phyloP scores from a whole-genome alignment of 2,329 filamentous ascomycete species.

The Phyllosticta citribraziliensis region DNA sequence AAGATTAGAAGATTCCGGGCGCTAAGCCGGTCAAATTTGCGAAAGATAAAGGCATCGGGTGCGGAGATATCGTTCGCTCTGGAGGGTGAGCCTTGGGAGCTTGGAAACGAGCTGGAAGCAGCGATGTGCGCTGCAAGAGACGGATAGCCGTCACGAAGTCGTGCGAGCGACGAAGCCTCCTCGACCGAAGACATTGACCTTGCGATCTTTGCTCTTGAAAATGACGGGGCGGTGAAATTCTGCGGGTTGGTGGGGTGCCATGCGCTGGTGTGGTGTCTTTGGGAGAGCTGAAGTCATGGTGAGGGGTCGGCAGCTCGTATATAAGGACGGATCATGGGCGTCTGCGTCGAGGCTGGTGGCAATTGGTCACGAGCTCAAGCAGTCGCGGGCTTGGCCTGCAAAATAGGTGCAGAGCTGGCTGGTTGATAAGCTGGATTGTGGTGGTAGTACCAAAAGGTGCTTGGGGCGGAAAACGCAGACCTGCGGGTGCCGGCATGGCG shows the following conservation, averaged over 20 bases:
- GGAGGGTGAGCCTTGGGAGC: background rate
- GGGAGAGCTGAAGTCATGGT: background rate
- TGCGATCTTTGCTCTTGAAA: background rate
- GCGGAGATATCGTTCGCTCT: conserved; percentile 8
- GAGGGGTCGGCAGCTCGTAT: background rate
- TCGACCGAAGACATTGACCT: background rate
- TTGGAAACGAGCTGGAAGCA: background rate
- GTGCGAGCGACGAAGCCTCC: background rate
- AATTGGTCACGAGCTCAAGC: background rate
- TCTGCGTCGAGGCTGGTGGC: background rate
- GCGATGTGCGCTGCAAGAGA: conserved; percentile 16
- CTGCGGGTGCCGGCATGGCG: background rate
- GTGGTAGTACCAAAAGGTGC: background rate
- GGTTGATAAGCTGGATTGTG: background rate
- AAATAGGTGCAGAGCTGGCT: background rate
- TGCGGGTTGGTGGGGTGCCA: background rate
- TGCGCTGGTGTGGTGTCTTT: background rate
- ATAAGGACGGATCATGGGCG: background rate
- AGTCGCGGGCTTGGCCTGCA: background rate
- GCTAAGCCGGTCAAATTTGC: conserved; percentile 14
- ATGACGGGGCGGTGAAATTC: background rate
- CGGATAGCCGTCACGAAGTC: conserved; percentile 12
- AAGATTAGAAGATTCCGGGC: conserved; percentile 14
- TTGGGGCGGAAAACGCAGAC: background rate
- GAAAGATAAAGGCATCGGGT: conserved; percentile 14